A percentile compares a stretch with the other conserved stretches of the same genome.
Conservation (phyloP, 208 protist species). For the Porcisia hertigi region DNA sequence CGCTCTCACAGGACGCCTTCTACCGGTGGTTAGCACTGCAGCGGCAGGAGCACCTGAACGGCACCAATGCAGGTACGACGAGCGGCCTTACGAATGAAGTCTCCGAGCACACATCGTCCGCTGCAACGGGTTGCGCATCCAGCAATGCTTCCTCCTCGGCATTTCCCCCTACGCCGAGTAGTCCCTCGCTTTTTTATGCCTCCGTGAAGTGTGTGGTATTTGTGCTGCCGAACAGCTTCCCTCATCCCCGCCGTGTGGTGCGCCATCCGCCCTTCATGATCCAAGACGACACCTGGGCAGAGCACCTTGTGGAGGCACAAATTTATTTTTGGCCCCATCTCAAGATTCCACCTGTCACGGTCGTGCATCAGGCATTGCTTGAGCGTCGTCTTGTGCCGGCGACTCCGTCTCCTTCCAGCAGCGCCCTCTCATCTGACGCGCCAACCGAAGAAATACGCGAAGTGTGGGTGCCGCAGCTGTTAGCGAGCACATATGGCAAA, state of each 20-base stretch:
- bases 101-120: background rate
- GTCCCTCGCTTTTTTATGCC: constrained; percentile 71
- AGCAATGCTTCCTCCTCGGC: background rate
- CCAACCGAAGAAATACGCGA: constrained; percentile 11
- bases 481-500: constrained; percentile 48
- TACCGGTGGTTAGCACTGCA: constrained; percentile 59
- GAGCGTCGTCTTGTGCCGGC: constrained; percentile 30
- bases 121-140: background rate
- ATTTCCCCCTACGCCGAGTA: background rate
- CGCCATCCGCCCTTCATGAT: constrained; percentile 70
- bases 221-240: constrained; percentile 73
- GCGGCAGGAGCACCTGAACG: background rate
- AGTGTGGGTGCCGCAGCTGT: constrained; percentile 34
- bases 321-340: constrained; percentile 65
- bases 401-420: background rate
- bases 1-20: constrained; percentile 54
- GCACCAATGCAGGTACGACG: background rate
- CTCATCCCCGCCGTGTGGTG: constrained; percentile 57
- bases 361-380: constrained; percentile 60
- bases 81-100: background rate
- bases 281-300: constrained; percentile 84
- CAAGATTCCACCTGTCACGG: constrained; percentile 49
- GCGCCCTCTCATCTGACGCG: background rate
- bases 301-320: constrained; percentile 77
- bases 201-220: constrained; percentile 74